Evolutionary conservation across 345 rosid species (phyloP), one percentile per base, ranked within the genome.

Genomic region (Heritiera littoralis): DNA sequence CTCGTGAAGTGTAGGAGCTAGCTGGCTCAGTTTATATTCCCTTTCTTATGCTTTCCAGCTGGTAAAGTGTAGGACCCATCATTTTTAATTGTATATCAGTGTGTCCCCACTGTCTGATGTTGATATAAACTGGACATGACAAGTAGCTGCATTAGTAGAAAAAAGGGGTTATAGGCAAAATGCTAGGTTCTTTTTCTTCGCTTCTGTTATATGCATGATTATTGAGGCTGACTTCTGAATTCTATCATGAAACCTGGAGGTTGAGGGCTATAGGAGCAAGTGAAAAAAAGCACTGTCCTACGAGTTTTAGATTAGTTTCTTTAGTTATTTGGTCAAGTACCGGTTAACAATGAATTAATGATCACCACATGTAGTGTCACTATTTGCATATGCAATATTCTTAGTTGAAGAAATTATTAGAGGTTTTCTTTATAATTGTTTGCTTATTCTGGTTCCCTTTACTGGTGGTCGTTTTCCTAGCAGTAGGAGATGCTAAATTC

Each of bases 41-140:
- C 60, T 49, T 66, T 11, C 10, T 76, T 79, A 46, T 87, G 80
- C 89, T 86, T 90, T 87, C 84, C 90, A 88, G 89, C 90, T 56
- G 83, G 83, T 78, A 61, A 56, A 43, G 17, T 54, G 75, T 75
- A 83, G 89, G 88, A 35, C 52, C 55, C n/a, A 20, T 69, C 15
- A 0, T 12, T 20, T 51, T 69, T 23, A 69, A 46, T 32, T 56
- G 35, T 69, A 20, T 35, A 3, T 13, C 13, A 30, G 74, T 81
- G 72, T 80, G 83, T 89, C 82, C 73, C 80, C 81, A 72, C 55
- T 43, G 5, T 75, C 46, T 81, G 80, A 65, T 68, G 70, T 14
- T 79, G 77, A 82, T 73, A 61, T 77, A 10, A 77, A 63, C 76
- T 81, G 40, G 59, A 70, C 79, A 70, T 38, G 61, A 35, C 80